Evolutionary conservation across 129 eudicot species (phyloP).

Genomic region (Pseudognaphalium luteoalbum): DNA sequence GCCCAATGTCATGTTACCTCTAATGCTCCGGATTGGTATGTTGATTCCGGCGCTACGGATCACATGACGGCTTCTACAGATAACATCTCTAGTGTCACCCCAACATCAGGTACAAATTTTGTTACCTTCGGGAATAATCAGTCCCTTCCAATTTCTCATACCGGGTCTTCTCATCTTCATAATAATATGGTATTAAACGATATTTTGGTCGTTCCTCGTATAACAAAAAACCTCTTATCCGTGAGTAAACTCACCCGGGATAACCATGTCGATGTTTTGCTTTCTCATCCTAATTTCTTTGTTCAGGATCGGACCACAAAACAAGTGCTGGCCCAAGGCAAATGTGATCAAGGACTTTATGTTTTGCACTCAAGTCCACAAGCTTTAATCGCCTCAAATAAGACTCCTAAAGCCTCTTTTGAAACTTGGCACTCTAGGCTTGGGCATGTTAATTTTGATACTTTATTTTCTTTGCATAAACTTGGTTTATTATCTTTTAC

Average conservation of each 20-base stretch:
- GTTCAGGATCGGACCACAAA: not conserved
- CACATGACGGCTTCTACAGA: not conserved
- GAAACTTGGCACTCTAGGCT: slow-evolving; percentile 15
- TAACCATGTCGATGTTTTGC: not conserved
- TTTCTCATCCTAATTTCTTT: not conserved
- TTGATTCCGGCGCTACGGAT: slow-evolving; percentile 2
- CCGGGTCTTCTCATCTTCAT: not conserved
- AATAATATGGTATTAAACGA: not conserved
- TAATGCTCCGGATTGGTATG: not conserved
- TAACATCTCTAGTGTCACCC: not conserved
- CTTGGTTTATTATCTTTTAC: slow-evolving; percentile 2
- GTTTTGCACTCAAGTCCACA: not conserved
- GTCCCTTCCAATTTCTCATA: not conserved
- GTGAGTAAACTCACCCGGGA: slow-evolving; percentile 3
- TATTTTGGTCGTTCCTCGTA: not conserved
- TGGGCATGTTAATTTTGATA: slow-evolving; percentile 7
- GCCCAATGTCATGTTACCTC: not conserved
- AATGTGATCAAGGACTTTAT: not conserved
- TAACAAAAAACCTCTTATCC: slow-evolving; percentile 8
- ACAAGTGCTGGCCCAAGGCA: not conserved
- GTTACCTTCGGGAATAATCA: not conserved
- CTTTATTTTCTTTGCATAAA: slow-evolving; percentile 2
- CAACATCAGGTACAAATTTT: not conserved
- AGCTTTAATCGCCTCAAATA: not conserved
- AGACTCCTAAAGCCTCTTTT: not conserved